Evolutionary conservation across 768 basidiomycete species (phyloP).

Genomic region (Amanita rimosa): DNA sequence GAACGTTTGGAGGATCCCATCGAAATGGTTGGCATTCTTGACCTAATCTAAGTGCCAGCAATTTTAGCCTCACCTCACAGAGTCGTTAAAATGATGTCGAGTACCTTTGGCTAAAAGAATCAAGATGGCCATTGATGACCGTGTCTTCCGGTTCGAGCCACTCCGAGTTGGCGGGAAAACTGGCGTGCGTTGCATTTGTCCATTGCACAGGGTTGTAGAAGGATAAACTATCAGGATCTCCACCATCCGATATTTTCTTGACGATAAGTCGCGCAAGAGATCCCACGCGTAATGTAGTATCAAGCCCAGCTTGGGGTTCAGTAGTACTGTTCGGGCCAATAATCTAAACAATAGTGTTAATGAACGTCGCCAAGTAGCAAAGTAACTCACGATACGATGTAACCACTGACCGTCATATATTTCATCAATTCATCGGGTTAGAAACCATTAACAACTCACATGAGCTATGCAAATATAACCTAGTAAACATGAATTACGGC

Average conservation of each 20-base stretch:
- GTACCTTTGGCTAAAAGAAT: constrained; percentile 42
- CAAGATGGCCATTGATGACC: constrained; percentile 34
- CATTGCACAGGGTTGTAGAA: constrained; percentile 40
- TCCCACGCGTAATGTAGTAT: constrained; percentile 36
- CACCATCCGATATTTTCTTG: constrained; percentile 27
- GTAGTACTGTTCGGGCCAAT: constrained; percentile 39
- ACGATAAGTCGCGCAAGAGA: constrained; percentile 40
- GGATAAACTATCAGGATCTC: constrained; percentile 31
- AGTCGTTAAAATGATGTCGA: not conserved
- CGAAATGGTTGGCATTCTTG: constrained; percentile 33
- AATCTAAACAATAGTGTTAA: constrained; percentile 21
- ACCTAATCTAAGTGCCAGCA: constrained; percentile 22
- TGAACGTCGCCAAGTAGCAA: not conserved
- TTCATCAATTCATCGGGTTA: constrained; percentile 1
- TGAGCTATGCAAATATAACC: constrained; percentile 51
- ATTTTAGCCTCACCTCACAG: not conserved
- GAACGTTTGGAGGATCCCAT: constrained; percentile 26
- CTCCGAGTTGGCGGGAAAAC: constrained; percentile 27
- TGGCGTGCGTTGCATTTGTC: constrained; percentile 32
- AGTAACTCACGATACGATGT: constrained; percentile 27
- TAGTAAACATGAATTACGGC: constrained; percentile 3
- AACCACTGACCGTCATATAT: constrained; percentile 23
- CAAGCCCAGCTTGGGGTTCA: constrained; percentile 42
- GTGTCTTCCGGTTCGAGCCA: constrained; percentile 35
- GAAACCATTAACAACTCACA: constrained; percentile 20